Percentiles rank a stretch among this genome's conserved stretches.
phyloP scores from a whole-genome alignment of 2,329 filamentous ascomycete genomes.

The Cercospora canescens region DNA sequence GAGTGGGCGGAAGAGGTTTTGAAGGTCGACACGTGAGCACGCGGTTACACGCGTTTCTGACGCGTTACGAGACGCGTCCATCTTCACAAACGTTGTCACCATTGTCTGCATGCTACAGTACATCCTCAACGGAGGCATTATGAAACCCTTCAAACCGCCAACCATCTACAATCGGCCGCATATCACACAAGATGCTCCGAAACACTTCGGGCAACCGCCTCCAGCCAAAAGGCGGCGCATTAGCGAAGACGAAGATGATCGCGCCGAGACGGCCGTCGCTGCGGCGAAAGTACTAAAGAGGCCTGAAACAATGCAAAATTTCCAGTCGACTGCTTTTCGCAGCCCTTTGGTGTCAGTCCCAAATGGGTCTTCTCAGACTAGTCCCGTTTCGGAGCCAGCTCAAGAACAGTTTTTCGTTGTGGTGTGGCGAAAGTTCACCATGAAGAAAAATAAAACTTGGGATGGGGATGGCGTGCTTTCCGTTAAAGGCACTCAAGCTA shows the following conservation, averaged over 20 bases:
- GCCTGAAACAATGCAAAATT: conserved; percentile 19
- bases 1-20: background rate
- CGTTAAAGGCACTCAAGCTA: conserved; percentile 58
- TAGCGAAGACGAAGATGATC: conserved; percentile 32
- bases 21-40: background rate
- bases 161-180: conserved; percentile 23
- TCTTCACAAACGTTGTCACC: background rate
- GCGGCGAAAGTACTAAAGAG: conserved; percentile 37
- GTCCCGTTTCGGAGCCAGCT: conserved; percentile 20
- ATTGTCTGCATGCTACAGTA: background rate
- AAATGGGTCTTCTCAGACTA: conserved; percentile 20
- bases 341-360: conserved; percentile 35
- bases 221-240: conserved; percentile 46
- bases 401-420: conserved; percentile 46
- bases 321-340: conserved; percentile 26
- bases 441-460: conserved; percentile 77
- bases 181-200: background rate
- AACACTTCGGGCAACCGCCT: conserved; percentile 30
- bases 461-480: conserved; percentile 69
- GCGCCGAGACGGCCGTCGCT: conserved; percentile 24
- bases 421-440: conserved; percentile 64
- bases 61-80: background rate
- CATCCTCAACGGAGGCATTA: conserved; percentile 4
- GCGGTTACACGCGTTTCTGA: background rate
- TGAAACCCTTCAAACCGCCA: conserved; percentile 36